These are phyloP conservation scores for Naegleria gruberi DNA, from an alignment of 208 protist genomes.

Conservation along the genomic window DNA sequence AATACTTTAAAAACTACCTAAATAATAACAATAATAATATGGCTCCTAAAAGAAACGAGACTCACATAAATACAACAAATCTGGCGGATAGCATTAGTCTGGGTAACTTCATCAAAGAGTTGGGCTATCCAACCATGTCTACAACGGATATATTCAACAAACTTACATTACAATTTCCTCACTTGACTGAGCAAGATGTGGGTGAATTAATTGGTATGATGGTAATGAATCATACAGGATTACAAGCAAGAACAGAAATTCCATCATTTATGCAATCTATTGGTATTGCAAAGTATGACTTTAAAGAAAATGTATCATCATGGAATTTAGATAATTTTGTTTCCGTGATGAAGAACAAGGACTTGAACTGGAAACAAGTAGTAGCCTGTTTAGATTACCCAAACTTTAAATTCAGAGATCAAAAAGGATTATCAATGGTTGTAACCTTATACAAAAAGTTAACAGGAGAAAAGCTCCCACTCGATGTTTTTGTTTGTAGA, in stretches of 20 bases:
- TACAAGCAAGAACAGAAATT: neutral
- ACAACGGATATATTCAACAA: constrained; percentile 27
- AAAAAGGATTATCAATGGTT: constrained; percentile 46
- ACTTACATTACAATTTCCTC: constrained; percentile 35
- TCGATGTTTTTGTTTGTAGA: constrained; percentile 39
- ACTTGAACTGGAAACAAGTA: constrained; percentile 44
- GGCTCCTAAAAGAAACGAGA: neutral
- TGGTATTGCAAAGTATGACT: neutral
- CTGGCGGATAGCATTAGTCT: neutral
- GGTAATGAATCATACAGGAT: constrained; percentile 27
- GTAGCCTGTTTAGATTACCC: constrained; percentile 50
- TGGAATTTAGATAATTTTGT: constrained; percentile 52
- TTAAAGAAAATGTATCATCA: neutral
- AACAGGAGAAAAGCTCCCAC: constrained; percentile 33
- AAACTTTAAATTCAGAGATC: constrained; percentile 42
- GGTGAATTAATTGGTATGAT: constrained; percentile 44
- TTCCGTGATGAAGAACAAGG: constrained; percentile 38
- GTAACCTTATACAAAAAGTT: constrained; percentile 34
- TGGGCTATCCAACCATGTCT: constrained; percentile 31
- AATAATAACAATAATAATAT: neutral
- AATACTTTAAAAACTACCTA: neutral
- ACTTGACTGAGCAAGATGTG: constrained; percentile 37
- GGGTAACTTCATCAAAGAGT: constrained; percentile 31
- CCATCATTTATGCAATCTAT: neutral
- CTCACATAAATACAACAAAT: neutral